Percentiles rank a stretch among this genome's conserved stretches.
Evolutionary conservation across 345 rosid species (phyloP).

Genomic region (Euphorbia peplus): DNA sequence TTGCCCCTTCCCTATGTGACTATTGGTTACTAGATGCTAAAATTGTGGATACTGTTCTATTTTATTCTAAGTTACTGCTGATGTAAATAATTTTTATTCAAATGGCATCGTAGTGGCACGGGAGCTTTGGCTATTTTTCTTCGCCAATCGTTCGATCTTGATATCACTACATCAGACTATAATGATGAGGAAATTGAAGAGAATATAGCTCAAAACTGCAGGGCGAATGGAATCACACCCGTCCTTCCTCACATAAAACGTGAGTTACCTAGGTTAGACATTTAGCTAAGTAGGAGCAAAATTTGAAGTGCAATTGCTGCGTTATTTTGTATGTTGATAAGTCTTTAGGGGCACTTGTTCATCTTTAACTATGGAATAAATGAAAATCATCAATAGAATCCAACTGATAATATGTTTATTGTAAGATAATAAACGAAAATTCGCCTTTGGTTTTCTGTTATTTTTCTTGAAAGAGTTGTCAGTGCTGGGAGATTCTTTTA

Average conservation of each 20-base stretch:
- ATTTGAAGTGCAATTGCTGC: neutral
- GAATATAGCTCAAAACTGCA: conserved; percentile 82
- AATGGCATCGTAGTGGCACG: conserved; percentile 62
- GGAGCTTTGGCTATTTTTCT: conserved; percentile 95
- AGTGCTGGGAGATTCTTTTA: neutral
- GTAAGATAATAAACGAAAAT: neutral
- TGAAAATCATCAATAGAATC: neutral
- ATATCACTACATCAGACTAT: conserved; percentile 87
- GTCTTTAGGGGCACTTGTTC: neutral
- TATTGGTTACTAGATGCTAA: neutral
- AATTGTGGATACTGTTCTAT: neutral
- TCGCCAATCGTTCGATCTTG: conserved; percentile 52
- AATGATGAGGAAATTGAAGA: conserved; percentile 85
- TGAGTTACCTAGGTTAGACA: conserved; percentile 34
- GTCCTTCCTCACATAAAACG: conserved; percentile 80
- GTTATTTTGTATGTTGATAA: neutral
- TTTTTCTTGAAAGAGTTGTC: neutral
- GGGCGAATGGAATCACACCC: conserved; percentile 61
- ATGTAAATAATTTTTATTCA: conserved; percentile 6
- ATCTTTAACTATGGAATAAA: neutral
- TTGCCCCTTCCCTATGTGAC: neutral
- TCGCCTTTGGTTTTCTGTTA: neutral
- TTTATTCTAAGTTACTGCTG: conserved; percentile 11
- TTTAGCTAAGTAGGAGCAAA: neutral
- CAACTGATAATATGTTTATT: neutral